Conservation (phyloP, 1,139 yeast species). For the Candida labiduridarum region DNA sequence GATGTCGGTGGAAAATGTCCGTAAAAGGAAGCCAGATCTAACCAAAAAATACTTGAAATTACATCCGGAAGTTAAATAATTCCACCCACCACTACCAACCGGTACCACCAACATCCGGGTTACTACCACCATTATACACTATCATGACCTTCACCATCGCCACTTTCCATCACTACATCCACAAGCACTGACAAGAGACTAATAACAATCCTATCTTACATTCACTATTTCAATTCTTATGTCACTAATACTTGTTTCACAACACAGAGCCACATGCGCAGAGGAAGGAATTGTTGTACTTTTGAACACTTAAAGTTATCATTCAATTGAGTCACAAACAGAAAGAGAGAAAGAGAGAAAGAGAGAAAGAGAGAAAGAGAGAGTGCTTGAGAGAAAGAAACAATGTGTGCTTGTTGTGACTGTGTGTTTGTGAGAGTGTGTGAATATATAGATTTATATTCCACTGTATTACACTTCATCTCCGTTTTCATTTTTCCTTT, state of each 20-base stretch:
- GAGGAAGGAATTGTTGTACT: not conserved
- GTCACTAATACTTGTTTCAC: not conserved
- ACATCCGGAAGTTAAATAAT: constrained; percentile 6
- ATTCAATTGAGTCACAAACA: too few species aligned
- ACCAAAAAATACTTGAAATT: constrained; percentile 4
- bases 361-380: too few species aligned
- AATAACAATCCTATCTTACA: not conserved
- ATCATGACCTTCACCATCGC: not conserved
- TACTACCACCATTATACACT: too few species aligned
- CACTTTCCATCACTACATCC: too few species aligned
- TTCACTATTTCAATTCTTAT: not conserved
- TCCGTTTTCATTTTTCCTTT: not conserved
- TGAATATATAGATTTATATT: not conserved
- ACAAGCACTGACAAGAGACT: not conserved
- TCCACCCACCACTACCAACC: not conserved
- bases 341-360: too few species aligned
- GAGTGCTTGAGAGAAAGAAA: too few species aligned
- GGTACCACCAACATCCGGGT: not conserved
- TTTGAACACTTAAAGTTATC: too few species aligned
- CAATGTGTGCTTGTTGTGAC: not conserved
- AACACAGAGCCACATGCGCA: not conserved
- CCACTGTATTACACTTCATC: not conserved
- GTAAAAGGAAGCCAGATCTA: constrained; percentile 5
- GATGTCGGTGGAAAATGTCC: constrained; percentile 6
- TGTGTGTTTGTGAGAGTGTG: not conserved